Conservation (phyloP, 257 asterid genomes). For the Verbascum thapsus region DNA sequence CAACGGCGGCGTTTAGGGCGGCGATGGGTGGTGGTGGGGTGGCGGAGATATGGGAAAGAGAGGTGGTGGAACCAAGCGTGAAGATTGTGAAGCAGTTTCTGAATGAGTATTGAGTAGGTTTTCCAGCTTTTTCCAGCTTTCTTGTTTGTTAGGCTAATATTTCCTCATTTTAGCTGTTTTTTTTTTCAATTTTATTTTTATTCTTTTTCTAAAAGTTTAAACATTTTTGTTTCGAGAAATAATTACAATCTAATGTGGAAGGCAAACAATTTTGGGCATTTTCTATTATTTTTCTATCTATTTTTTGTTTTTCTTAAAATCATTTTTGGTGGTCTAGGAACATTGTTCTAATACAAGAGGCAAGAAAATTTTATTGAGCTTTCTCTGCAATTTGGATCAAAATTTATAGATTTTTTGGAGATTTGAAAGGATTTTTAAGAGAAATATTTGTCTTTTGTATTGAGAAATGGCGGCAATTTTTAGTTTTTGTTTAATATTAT, state of each 20-base stretch:
- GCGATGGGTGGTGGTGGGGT: conserved; percentile 38
- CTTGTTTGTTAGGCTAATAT: conserved; percentile 29
- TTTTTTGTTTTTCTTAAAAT: no score
- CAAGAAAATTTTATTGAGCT: no score
- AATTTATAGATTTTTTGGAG: neutral
- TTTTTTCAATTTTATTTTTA: conserved; percentile 1
- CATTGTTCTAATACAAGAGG: no score
- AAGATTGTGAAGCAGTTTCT: conserved; percentile 82
- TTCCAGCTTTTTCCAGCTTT: no score
- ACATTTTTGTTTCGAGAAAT: no score
- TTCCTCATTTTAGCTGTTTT: no score
- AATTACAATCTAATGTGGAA: no score
- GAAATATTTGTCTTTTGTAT: conserved; percentile 1
- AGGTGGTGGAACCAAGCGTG: conserved; percentile 77
- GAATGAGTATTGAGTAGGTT: conserved; percentile 89
- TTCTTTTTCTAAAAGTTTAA: conserved; percentile 31
- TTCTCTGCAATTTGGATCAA: neutral
- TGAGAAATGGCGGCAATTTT: neutral
- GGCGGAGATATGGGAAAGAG: conserved; percentile 65
- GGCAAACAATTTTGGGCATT: no score
- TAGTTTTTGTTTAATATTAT: neutral
- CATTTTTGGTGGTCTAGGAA: no score
- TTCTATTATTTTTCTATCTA: no score
- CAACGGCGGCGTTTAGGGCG: conserved; percentile 66
- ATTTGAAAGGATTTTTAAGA: neutral